Conservation (phyloP, 1,284 basidiomycete genomes). For the Boletellus sp. region DNA sequence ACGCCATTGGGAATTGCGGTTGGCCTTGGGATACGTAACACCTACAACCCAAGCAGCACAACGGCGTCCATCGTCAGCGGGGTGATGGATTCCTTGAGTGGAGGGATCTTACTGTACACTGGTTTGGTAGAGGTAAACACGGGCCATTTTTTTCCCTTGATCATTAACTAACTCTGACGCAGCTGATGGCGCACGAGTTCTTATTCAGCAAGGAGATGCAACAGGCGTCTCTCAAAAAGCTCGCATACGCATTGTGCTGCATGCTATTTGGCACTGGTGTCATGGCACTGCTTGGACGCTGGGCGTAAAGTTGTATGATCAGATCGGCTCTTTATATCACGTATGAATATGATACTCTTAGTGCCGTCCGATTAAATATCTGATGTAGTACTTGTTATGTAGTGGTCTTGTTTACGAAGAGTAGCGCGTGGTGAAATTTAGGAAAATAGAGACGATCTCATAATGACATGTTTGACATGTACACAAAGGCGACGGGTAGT, state of each 20-base stretch:
- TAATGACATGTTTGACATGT: too few relatives aligned
- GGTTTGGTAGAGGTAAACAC: constrained; percentile 77
- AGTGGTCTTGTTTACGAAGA: too few relatives aligned
- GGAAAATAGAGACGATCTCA: too few relatives aligned
- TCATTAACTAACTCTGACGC: constrained; percentile 3
- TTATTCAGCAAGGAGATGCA: constrained; percentile 85
- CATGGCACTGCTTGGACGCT: constrained; percentile 83
- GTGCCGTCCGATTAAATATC: too few relatives aligned
- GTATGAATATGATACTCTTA: too few relatives aligned
- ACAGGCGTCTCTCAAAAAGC: constrained; percentile 55
- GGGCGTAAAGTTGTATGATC: constrained; percentile 53
- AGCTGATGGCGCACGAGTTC: constrained; percentile 91
- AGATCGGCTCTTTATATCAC: not conserved
- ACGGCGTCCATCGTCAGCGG: constrained; percentile 81
- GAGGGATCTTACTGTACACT: constrained; percentile 90
- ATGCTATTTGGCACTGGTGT: constrained; percentile 77
- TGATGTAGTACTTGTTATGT: too few relatives aligned
- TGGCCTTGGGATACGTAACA: constrained; percentile 78
- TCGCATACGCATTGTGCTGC: constrained; percentile 68
- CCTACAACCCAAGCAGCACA: constrained; percentile 78
- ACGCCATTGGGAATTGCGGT: constrained; percentile 83
- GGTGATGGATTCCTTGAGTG: constrained; percentile 79
- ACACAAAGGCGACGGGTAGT: too few relatives aligned
- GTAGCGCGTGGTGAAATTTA: too few relatives aligned
- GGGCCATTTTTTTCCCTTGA: not conserved